Percentiles rank a stretch among this genome's conserved stretches.
phyloP scores from a whole-genome alignment of 2,329 filamentous ascomycete species.

The Xylariaceae sp. region DNA sequence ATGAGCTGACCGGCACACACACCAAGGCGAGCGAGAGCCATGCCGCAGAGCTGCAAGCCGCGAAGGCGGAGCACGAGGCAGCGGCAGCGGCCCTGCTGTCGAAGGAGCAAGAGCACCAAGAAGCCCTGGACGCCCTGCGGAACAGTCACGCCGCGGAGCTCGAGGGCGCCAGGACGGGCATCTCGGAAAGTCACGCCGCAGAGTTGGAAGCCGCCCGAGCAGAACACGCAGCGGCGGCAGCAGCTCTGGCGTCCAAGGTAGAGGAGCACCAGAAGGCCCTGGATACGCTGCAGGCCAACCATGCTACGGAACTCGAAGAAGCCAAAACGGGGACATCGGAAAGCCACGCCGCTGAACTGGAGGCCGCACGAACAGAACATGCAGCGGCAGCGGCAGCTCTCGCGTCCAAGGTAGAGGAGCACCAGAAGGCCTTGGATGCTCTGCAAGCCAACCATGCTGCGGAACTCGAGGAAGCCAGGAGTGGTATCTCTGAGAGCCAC shows the following conservation, averaged over 20 bases:
- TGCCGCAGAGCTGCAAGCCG: slow-evolving; percentile 13
- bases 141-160: slow-evolving; percentile 4
- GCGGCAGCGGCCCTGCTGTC: background rate
- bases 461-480: slow-evolving; percentile 14
- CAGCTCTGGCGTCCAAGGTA: slow-evolving; percentile 43
- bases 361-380: background rate
- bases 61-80: slow-evolving; percentile 8
- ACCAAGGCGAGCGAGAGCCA: slow-evolving; percentile 22
- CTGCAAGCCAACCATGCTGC: background rate
- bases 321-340: no score
- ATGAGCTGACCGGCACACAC: slow-evolving; percentile 18
- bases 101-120: background rate
- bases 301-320: background rate
- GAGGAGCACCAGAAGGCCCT: slow-evolving; percentile 30
- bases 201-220: slow-evolving; percentile 12
- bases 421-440: background rate
- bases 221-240: slow-evolving; percentile 29
- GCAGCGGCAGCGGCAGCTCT: background rate
- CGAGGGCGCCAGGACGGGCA: slow-evolving; percentile 10
- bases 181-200: slow-evolving; percentile 21
- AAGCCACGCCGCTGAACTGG: background rate
- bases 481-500: background rate
- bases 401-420: background rate
- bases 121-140: background rate
- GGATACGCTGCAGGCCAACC: background rate